Conservation (phyloP, 1,139 yeast genomes). For the Zygoascus hellenicus region DNA sequence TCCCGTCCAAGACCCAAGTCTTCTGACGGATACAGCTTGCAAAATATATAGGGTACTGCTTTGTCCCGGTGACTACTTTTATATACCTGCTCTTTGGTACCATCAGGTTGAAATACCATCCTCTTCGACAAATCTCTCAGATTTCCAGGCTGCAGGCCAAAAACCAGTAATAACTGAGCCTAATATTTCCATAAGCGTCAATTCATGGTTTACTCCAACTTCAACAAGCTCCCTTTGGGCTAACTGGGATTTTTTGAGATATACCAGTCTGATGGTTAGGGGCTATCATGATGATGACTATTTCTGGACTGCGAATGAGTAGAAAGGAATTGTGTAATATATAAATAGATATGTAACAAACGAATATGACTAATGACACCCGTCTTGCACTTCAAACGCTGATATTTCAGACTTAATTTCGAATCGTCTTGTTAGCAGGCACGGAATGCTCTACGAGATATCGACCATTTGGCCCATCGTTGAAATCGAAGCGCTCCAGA, state of each 20-base stretch:
- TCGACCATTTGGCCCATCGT: conserved; percentile 65
- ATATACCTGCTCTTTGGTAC: conserved; percentile 39
- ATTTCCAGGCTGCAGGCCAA: not conserved
- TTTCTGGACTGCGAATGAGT: conserved; percentile 19
- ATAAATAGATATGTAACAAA: not conserved
- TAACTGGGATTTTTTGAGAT: conserved; percentile 31
- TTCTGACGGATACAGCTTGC: conserved; percentile 20
- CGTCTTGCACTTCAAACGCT: not conserved
- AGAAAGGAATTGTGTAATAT: not conserved
- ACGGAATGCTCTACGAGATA: conserved; percentile 45
- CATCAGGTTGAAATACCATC: conserved; percentile 33
- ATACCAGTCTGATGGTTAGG: conserved; percentile 22
- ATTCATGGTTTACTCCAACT: conserved; percentile 36
- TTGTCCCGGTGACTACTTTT: conserved; percentile 36
- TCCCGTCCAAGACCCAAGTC: conserved; percentile 33
- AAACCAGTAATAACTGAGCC: conserved; percentile 9
- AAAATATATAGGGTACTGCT: conserved; percentile 29
- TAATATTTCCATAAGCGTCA: conserved; percentile 32
- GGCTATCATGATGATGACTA: conserved; percentile 28
- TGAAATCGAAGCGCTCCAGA: conserved; percentile 52
- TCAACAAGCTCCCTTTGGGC: conserved; percentile 29
- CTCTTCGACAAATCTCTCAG: not conserved
- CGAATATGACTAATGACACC: not conserved
- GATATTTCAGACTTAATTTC: too few relatives aligned
- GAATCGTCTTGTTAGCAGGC: conserved; percentile 28